Conservation (phyloP, 345 rosid genomes). For the Barbarea vulgaris region DNA sequence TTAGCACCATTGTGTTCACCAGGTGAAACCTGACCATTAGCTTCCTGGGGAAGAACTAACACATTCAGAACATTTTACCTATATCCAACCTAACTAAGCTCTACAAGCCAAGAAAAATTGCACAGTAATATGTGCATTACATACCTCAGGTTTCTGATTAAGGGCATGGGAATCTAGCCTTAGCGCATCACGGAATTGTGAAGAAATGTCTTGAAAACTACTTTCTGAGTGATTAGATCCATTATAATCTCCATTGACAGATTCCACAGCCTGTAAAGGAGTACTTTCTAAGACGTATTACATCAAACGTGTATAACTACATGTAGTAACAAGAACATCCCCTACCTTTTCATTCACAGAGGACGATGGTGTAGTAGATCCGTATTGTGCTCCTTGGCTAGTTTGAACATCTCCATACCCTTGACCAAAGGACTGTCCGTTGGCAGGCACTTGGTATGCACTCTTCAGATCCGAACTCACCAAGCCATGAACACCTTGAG, state of each 20-base stretch:
- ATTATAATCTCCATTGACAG: constrained; percentile 52
- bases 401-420: constrained; percentile 55
- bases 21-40: constrained; percentile 51
- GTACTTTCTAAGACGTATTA: constrained; percentile 12
- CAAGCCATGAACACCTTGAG: constrained; percentile 56
- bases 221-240: constrained; percentile 52
- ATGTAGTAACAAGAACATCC: neutral
- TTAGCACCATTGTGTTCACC: constrained; percentile 57
- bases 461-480: constrained; percentile 54
- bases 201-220: constrained; percentile 65
- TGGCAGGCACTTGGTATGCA: constrained; percentile 54
- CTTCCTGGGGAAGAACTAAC: too few species aligned
- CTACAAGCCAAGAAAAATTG: constrained; percentile 9
- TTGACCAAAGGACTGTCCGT: constrained; percentile 59
- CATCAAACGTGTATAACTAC: neutral
- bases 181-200: constrained; percentile 63
- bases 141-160: constrained; percentile 65
- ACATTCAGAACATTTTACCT: constrained; percentile 8
- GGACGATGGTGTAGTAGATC: constrained; percentile 51
- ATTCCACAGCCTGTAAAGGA: constrained; percentile 56
- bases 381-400: constrained; percentile 51
- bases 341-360: constrained; percentile 63
- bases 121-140: constrained; percentile 23
- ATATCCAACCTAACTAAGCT: constrained; percentile 10
- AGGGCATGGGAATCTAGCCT: constrained; percentile 51